Conservation (phyloP, 169 alveolate genomes). For the Plasmodium vinckei region DNA sequence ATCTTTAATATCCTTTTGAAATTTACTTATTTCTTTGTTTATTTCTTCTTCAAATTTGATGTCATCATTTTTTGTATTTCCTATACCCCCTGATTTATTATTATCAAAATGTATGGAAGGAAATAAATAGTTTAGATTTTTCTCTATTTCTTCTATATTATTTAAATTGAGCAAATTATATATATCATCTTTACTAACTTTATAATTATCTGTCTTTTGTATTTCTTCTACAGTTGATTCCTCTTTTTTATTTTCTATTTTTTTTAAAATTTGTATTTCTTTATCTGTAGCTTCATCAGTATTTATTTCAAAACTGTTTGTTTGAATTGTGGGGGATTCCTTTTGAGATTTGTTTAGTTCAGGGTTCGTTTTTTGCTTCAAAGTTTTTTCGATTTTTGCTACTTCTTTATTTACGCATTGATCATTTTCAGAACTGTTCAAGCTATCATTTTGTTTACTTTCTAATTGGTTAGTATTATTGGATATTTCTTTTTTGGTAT, state of each 20-base stretch:
- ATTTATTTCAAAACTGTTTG: background rate
- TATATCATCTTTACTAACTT: constrained; percentile 7
- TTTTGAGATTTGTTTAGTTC: background rate
- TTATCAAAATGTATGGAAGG: constrained; percentile 37
- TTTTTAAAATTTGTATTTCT: background rate
- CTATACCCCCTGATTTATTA: background rate
- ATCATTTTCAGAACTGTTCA: background rate
- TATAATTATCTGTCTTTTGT: constrained; percentile 8
- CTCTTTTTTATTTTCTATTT: constrained; percentile 1
- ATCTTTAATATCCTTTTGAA: constrained; percentile 36
- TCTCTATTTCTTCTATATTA: constrained; percentile 23
- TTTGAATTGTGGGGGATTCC: background rate
- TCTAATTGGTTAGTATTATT: background rate
- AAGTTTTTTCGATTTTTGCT: too few species aligned
- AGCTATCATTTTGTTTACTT: background rate
- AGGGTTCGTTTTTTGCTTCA: too few species aligned
- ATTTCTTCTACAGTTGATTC: background rate
- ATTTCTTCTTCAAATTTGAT: constrained; percentile 31
- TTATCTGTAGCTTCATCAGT: background rate
- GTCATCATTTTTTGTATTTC: constrained; percentile 2
- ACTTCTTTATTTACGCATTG: background rate
- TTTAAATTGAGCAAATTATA: constrained; percentile 2
- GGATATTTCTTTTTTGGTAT: background rate
- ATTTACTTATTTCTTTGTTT: constrained; percentile 40
- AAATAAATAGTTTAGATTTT: constrained; percentile 23